Conservation (phyloP, 257 asterid species). For the Plantago major region DNA sequence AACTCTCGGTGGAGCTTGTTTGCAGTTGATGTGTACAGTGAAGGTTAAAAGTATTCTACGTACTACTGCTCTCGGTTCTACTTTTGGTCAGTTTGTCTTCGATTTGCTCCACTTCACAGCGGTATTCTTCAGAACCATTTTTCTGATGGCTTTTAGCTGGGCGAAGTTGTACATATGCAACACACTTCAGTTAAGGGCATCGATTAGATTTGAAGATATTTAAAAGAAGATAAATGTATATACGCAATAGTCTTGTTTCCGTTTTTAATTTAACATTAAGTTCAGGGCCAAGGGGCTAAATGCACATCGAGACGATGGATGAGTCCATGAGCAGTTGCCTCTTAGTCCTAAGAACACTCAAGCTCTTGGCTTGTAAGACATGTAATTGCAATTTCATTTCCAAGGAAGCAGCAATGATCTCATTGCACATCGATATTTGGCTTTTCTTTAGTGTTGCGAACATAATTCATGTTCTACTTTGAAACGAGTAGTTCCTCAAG, state of each 20-base stretch:
- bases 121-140: conserved; percentile 22
- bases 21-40: conserved; percentile 49
- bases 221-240: conserved; percentile 28
- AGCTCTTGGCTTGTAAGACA: conserved; percentile 42
- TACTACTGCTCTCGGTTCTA: conserved; percentile 6
- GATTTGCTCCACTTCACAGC: conserved; percentile 5
- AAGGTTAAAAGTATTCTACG: conserved; percentile 8
- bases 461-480: too few species aligned
- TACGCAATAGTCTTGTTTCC: conserved; percentile 25
- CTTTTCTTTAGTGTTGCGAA: too few species aligned
- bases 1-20: conserved; percentile 81
- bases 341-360: conserved; percentile 24
- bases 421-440: conserved; percentile 28
- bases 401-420: conserved; percentile 33
- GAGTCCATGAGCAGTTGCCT: conserved; percentile 58
- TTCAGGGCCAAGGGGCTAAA: conserved; percentile 8
- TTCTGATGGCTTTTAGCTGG: conserved; percentile 38
- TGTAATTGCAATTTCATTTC: conserved; percentile 23
- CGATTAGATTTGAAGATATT: conserved; percentile 31
- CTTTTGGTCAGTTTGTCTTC: conserved; percentile 7
- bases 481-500: too few species aligned
- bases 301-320: conserved; percentile 42
- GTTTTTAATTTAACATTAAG: conserved; percentile 4
- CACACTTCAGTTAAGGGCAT: conserved; percentile 47
- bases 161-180: conserved; percentile 69